Conservation (phyloP, 2,329 filamentous ascomycete species). For the Sporothrix mexicana region DNA sequence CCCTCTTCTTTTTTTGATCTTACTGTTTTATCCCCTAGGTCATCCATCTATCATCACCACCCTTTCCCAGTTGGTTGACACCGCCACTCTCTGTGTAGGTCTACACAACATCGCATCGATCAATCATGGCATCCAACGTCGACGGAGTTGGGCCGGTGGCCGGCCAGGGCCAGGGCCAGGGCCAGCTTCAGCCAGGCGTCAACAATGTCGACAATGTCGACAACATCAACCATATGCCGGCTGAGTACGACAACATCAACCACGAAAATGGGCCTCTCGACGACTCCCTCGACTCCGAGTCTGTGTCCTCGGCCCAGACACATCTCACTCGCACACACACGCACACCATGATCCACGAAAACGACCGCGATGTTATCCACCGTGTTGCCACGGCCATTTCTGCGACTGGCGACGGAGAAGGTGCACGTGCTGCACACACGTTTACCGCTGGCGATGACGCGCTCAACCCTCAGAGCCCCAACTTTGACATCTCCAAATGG, state of each 20-base stretch:
- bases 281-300: conserved; percentile 48
- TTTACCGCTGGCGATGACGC: conserved; percentile 48
- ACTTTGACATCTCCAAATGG: conserved; percentile 61
- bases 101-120: neutral
- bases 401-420: conserved; percentile 39
- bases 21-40: neutral
- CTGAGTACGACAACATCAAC: conserved; percentile 32
- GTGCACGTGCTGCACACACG: conserved; percentile 47
- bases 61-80: neutral
- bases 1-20: neutral
- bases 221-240: neutral
- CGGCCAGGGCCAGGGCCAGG: neutral
- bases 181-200: too few relatives aligned
- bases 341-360: conserved; percentile 31
- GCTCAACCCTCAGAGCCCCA: conserved; percentile 53
- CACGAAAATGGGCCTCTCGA: conserved; percentile 39
- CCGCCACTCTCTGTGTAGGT: neutral
- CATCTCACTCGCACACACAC: conserved; percentile 41
- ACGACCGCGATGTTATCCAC: conserved; percentile 33
- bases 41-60: neutral
- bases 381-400: conserved; percentile 53
- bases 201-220: neutral
- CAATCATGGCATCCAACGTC: conserved; percentile 27
- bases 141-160: conserved; percentile 4
- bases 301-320: conserved; percentile 55